Percentiles rank a stretch among this genome's conserved stretches.
Conservation (phyloP, 108 stramenopile species). For the Pseudonitzschia pungens region DNA sequence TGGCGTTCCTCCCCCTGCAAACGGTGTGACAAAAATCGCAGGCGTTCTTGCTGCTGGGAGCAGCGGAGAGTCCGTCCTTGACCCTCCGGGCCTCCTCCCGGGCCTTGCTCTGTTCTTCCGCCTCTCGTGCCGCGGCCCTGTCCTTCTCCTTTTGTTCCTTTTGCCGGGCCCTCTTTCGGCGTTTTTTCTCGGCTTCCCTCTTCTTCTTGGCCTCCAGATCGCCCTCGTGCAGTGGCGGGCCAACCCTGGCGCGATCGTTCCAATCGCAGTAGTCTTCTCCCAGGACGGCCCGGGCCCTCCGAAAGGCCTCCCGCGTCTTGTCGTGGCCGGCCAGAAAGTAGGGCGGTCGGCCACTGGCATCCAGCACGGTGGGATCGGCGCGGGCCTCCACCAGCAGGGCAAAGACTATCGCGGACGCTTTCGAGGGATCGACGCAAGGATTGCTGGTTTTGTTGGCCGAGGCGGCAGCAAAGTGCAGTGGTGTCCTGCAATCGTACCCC, state of each 20-base stretch:
- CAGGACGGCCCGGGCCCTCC: slow-evolving; percentile 61
- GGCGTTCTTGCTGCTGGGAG: slow-evolving; percentile 35
- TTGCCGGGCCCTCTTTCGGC: slow-evolving; percentile 71
- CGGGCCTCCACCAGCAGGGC: slow-evolving; percentile 61
- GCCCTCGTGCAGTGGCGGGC: slow-evolving; percentile 59
- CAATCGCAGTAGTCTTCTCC: slow-evolving; percentile 80
- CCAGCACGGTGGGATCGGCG: slow-evolving; percentile 72
- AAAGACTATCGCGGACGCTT: slow-evolving; percentile 38
- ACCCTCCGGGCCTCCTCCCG: slow-evolving; percentile 41
- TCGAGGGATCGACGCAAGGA: slow-evolving; percentile 26
- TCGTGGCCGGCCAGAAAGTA: slow-evolving; percentile 73
- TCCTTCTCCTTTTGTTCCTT: slow-evolving; percentile 76
- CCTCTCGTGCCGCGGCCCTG: slow-evolving; percentile 39
- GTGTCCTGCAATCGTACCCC: slow-evolving; percentile 55
- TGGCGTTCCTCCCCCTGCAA: slow-evolving; percentile 51
- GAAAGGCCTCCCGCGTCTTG: slow-evolving; percentile 79
- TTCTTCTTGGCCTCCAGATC: slow-evolving; percentile 59
- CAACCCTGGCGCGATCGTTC: slow-evolving; percentile 72
- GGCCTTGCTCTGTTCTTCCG: slow-evolving; percentile 28
- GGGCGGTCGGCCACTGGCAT: slow-evolving; percentile 60
- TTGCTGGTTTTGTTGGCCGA: slow-evolving; percentile 17
- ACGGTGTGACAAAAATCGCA: slow-evolving; percentile 83
- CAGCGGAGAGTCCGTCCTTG: slow-evolving; percentile 42
- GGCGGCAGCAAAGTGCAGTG: slow-evolving; percentile 64
- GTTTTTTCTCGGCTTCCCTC: slow-evolving; percentile 84